Percentiles rank a stretch among this genome's conserved stretches.
Evolutionary conservation across 495 filamentous ascomycete genomes (phyloP).

Genomic region (Penicillium steckii): DNA sequence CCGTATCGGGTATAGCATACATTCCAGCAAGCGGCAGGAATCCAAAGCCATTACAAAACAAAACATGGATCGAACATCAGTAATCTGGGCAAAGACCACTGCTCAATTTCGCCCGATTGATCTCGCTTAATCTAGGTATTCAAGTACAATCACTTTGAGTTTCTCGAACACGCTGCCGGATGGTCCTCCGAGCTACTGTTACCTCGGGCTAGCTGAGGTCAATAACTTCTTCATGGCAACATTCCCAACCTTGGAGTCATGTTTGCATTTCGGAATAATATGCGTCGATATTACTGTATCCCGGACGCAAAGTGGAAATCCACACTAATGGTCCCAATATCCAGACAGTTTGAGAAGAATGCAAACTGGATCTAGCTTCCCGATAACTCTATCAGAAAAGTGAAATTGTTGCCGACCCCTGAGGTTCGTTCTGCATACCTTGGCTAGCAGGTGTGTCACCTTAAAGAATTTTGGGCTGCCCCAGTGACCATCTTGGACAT

Average conservation of each 20-base stretch:
- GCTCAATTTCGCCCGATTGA: not conserved
- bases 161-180: not conserved
- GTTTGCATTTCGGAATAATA: not conserved
- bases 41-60: constrained; percentile 15
- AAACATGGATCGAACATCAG: not conserved
- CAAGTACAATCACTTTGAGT: not conserved
- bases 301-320: no score
- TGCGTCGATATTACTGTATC: no score
- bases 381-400: no score
- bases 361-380: constrained; percentile 14
- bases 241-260: no score
- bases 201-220: no score
- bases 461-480: not conserved
- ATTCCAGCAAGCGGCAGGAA: constrained; percentile 12
- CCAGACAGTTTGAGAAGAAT: constrained; percentile 10
- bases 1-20: constrained; percentile 2
- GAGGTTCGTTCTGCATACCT: constrained; percentile 2
- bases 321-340: no score
- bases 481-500: not conserved
- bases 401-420: no score
- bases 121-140: not conserved
- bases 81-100: not conserved
- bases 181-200: not conserved
- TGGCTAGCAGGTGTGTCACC: not conserved
- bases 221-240: no score